Percentiles rank a stretch among this genome's conserved stretches.
Conservation (phyloP, 169 alveolate genomes). For the Eimeria acervulina region DNA sequence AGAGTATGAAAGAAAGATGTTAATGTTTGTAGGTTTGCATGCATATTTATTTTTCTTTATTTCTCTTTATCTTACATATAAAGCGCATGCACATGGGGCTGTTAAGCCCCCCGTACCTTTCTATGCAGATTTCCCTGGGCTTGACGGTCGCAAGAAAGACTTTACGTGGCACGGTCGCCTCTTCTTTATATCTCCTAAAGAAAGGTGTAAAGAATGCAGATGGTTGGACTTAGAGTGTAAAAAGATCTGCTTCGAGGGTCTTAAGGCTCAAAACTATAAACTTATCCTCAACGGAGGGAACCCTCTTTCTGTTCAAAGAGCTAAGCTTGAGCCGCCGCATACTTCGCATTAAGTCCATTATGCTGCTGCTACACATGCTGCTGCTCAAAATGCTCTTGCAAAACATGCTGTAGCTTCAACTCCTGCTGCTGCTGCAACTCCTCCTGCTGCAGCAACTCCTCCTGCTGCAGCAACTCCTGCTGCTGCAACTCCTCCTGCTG, state of each 20-base stretch:
- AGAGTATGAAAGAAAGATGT: slow-evolving; percentile 87
- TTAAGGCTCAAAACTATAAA: slow-evolving; percentile 90
- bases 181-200: slow-evolving; percentile 90
- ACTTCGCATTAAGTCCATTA: too few relatives aligned
- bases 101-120: slow-evolving; percentile 87
- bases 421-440: background rate
- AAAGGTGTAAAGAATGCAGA: slow-evolving; percentile 92
- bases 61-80: slow-evolving; percentile 83
- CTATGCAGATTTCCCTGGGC: slow-evolving; percentile 84
- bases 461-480: background rate
- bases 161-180: slow-evolving; percentile 93
- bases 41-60: slow-evolving; percentile 81
- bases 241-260: slow-evolving; percentile 89
- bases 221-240: slow-evolving; percentile 93
- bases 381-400: background rate
- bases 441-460: background rate
- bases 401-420: background rate
- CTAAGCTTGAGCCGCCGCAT: slow-evolving; percentile 89
- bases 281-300: slow-evolving; percentile 88
- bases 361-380: background rate
- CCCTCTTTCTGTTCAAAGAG: slow-evolving; percentile 90
- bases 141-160: slow-evolving; percentile 89
- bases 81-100: slow-evolving; percentile 85
- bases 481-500: background rate
- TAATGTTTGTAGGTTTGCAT: slow-evolving; percentile 85